Evolutionary conservation across 129 eudicot species (phyloP), one percentile per base, ranked within the genome.

Genomic region (Rutidosis leptorrhynchoides): DNA sequence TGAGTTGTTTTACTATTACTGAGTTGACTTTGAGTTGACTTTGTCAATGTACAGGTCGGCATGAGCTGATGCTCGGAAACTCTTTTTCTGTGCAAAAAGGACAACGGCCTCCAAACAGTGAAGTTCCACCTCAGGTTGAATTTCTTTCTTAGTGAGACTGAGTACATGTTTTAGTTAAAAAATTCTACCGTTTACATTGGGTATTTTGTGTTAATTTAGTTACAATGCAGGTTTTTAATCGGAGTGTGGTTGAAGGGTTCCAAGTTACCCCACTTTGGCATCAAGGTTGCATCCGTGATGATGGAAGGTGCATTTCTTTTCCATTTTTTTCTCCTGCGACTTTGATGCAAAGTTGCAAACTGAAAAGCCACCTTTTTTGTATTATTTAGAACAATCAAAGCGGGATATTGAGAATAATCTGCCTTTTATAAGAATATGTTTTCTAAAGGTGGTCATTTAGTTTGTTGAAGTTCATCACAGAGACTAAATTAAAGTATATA

Each of bases 181-280:
- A n/a, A 40, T 16, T 40, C 3, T 40, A 11, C 16, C n/a, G 12
- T 40, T 11, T 40, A 12, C n/a, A 12, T 0, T 2, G 46, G 46
- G n/a, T 5, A 40, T 2, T 2, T 40, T 40, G 5, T 40, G 1
- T 40, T 40, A 11, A 40, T 40, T 40, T 11, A 40, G 11, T 11
- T 40, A 12, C 9, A 27, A 20, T 63, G 61, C 89, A 88, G 96
- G 96, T 85, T 54, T 93, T 93, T 78, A 77, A 86, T 72, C 74
- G 60, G 62, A 84, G 79, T 60, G 98, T 93, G 42, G 35, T 57
- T 37, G 96, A 93, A 71, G 98, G 98, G 17, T 93, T 85, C 80
- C 98, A 93, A 62, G 96, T 83, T 70, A 93, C 95, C 43, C 98
- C 98, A 77, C 77, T 93, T 55, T 93, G 98, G 98, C 77, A 93